A percentile compares a stretch with the other conserved stretches of the same genome.
Conservation (phyloP, 306 rosid species). For the Vachellia pachyceras region DNA sequence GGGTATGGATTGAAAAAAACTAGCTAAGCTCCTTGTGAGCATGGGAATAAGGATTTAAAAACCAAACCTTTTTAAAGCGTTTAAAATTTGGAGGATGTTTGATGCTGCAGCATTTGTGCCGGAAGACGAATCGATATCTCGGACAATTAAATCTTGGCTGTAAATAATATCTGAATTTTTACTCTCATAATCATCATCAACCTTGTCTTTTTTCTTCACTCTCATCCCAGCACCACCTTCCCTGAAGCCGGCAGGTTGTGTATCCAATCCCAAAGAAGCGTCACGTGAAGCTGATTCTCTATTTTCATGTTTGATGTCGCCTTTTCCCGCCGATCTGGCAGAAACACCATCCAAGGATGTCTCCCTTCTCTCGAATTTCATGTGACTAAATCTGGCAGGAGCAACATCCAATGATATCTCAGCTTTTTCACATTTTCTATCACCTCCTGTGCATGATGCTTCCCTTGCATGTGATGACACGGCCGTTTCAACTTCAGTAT, state of each 20-base stretch:
- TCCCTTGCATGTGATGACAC: conserved; percentile 53
- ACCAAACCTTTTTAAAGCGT: conserved; percentile 78
- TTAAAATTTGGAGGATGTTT: conserved; percentile 66
- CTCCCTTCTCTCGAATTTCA: conserved; percentile 32
- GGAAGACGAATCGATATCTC: conserved; percentile 44
- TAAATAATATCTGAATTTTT: conserved; percentile 52
- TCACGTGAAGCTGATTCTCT: conserved; percentile 36
- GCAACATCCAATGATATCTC: conserved; percentile 35
- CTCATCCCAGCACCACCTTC: conserved; percentile 39
- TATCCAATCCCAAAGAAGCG: conserved; percentile 38
- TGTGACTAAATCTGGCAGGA: conserved; percentile 28
- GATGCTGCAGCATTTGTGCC: conserved; percentile 42
- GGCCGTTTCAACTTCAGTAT: conserved; percentile 73
- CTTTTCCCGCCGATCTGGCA: conserved; percentile 25
- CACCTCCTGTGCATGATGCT: conserved; percentile 34
- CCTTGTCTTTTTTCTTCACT: conserved; percentile 52
- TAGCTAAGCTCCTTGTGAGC: conserved; percentile 12
- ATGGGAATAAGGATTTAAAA: conserved; percentile 31
- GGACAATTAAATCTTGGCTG: conserved; percentile 70
- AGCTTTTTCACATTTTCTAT: conserved; percentile 35
- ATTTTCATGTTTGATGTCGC: conserved; percentile 37
- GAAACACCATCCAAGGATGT: conserved; percentile 40
- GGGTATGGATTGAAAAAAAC: conserved; percentile 11
- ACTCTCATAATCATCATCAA: conserved; percentile 57
- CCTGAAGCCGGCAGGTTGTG: conserved; percentile 41